Conservation (phyloP, 192 early-diverging fungal genomes). For the Coemansia sp. region DNA sequence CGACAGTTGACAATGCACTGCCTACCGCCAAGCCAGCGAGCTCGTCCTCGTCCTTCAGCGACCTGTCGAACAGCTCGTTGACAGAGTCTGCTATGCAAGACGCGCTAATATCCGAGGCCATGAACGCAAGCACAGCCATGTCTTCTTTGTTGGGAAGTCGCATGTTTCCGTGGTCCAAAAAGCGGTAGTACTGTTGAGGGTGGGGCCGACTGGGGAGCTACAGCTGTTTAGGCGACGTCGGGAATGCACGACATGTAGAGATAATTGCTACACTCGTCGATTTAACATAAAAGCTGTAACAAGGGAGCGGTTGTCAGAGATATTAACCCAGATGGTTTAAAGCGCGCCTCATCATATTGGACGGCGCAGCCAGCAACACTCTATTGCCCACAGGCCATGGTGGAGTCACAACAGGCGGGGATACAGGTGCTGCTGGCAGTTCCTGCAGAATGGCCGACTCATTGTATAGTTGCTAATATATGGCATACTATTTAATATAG, state of each 20-base stretch:
- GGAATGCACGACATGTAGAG: no score
- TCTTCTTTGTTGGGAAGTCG: conserved; percentile 38
- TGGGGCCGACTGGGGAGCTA: background rate
- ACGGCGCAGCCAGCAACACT: no score
- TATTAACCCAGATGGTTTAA: no score
- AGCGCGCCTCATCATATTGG: no score
- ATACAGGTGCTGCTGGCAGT: no score
- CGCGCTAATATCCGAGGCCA: conserved; percentile 38
- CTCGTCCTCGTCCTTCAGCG: conserved; percentile 40
- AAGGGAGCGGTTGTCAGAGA: no score
- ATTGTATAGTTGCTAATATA: no score
- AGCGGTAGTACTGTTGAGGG: conserved; percentile 4
- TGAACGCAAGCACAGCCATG: conserved; percentile 43
- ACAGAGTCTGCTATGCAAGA: conserved; percentile 51
- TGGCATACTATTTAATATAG: conserved; percentile 12
- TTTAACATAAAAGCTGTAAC: no score
- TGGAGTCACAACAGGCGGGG: no score
- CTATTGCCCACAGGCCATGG: no score
- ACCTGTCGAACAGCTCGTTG: conserved; percentile 39
- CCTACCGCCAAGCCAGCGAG: background rate
- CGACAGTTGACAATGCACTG: background rate
- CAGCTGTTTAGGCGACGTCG: background rate
- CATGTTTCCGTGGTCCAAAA: conserved; percentile 44
- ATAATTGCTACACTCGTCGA: no score
- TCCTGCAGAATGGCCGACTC: no score